A percentile compares a stretch with the other conserved stretches of the same genome.
Conservation (phyloP, 2,329 filamentous ascomycete genomes). For the Lecanicillium sp. region DNA sequence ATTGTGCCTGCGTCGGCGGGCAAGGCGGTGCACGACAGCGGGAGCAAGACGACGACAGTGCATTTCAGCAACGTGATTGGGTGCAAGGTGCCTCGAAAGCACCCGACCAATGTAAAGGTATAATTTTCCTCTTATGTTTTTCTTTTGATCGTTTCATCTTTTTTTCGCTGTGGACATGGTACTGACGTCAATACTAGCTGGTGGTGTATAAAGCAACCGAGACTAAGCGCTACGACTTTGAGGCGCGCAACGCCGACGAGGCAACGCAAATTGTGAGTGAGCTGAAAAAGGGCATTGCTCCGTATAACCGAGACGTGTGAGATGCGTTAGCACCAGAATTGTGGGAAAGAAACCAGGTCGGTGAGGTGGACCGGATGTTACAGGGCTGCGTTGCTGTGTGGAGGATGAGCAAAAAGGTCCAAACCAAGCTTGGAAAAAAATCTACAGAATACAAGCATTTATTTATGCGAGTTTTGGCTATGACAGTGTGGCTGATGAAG, state of each 20-base stretch:
- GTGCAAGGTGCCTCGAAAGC: constrained; percentile 73
- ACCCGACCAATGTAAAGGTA: constrained; percentile 76
- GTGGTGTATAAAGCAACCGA: constrained; percentile 71
- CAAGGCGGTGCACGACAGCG: constrained; percentile 57
- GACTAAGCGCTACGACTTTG: constrained; percentile 79
- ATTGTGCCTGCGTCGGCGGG: constrained; percentile 68
- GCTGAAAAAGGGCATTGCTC: constrained; percentile 68
- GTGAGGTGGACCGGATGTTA: too few species aligned
- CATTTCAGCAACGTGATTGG: constrained; percentile 79
- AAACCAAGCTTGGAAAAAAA: background rate
- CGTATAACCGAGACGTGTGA: constrained; percentile 48
- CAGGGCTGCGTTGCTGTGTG: background rate
- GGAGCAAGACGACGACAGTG: constrained; percentile 70
- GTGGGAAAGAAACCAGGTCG: too few species aligned
- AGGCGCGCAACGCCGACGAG: constrained; percentile 65
- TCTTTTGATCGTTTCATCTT: background rate
- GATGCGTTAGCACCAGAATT: too few species aligned
- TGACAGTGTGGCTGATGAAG: constrained; percentile 5
- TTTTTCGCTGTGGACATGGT: background rate
- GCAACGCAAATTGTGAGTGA: constrained; percentile 74
- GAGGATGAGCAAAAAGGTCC: too few species aligned
- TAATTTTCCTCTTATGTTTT: constrained; percentile 16
- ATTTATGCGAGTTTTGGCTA: too few species aligned
- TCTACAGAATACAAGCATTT: background rate
- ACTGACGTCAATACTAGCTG: constrained; percentile 35